Conservation (phyloP, 768 basidiomycete genomes). For the Mycena haematopus region DNA sequence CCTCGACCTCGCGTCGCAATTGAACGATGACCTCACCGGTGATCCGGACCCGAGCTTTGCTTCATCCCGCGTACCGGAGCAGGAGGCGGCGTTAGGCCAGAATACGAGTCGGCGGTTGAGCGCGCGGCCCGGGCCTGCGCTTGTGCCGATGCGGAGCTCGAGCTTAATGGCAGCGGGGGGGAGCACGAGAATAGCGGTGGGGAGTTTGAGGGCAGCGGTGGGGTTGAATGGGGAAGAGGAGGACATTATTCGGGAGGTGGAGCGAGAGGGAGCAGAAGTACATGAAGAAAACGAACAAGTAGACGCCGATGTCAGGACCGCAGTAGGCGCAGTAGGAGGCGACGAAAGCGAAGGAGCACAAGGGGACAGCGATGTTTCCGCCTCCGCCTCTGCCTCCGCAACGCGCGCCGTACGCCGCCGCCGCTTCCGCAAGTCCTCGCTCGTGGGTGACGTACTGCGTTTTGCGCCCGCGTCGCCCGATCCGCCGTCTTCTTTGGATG, state of each 20-base stretch:
- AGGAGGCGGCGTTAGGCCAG: not conserved
- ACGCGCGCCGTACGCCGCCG: not conserved
- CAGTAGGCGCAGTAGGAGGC: not conserved
- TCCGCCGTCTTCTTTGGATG: not conserved
- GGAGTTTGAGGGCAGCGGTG: no score
- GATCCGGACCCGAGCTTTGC: no score
- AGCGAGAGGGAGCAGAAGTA: not conserved
- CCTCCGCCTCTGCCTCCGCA: no score
- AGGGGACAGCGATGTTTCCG: no score
- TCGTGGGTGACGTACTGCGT: conserved; percentile 22
- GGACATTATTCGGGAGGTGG: not conserved
- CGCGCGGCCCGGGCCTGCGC: not conserved
- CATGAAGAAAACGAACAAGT: not conserved
- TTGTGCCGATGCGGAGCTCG: not conserved
- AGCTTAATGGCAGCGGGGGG: no score
- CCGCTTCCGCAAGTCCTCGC: conserved; percentile 25
- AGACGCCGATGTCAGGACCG: not conserved
- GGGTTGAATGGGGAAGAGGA: no score
- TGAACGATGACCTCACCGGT: not conserved
- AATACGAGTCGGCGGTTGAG: not conserved
- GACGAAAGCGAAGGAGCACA: no score
- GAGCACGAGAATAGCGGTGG: no score
- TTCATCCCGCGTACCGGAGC: not conserved
- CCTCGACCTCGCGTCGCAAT: not conserved
- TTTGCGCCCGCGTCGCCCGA: conserved; percentile 25